phyloP scores from a whole-genome alignment of 371 early-diverging fungal species.

The Mortierella sp. region DNA sequence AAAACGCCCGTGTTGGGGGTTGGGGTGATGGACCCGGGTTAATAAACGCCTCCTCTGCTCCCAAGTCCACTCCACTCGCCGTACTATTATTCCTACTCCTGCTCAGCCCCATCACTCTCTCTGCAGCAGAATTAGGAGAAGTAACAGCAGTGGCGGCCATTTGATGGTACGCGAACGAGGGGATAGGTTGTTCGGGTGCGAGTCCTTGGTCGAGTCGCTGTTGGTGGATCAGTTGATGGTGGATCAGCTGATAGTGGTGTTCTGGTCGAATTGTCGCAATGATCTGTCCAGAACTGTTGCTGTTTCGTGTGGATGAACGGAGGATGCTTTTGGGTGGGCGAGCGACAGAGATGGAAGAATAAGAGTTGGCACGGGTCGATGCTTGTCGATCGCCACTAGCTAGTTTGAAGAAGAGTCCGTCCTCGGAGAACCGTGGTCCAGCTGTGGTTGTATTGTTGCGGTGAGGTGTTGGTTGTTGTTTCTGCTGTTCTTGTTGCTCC shows the following conservation, averaged over 20 bases:
- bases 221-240: slow-evolving; percentile 19
- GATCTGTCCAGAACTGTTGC: not conserved
- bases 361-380: not conserved
- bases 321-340: slow-evolving; percentile 19
- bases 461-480: not conserved
- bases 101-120: not conserved
- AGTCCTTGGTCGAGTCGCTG: slow-evolving; percentile 7
- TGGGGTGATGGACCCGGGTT: slow-evolving; percentile 25
- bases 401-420: not conserved
- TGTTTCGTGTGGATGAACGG: not conserved
- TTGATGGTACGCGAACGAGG: not conserved
- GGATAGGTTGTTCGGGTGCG: not conserved
- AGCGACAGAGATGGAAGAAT: not conserved
- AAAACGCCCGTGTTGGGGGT: not conserved
- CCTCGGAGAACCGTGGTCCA: not conserved
- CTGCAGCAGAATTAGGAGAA: not conserved
- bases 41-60: not conserved
- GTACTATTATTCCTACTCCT: slow-evolving; percentile 1
- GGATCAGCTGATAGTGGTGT: slow-evolving; percentile 19
- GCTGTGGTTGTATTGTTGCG: not conserved
- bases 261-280: slow-evolving; percentile 22
- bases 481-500: not conserved
- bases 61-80: not conserved
- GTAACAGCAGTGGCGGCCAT: not conserved
- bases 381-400: not conserved